Conservation (phyloP, 345 rosid genomes). For the Erodium maritimum region DNA sequence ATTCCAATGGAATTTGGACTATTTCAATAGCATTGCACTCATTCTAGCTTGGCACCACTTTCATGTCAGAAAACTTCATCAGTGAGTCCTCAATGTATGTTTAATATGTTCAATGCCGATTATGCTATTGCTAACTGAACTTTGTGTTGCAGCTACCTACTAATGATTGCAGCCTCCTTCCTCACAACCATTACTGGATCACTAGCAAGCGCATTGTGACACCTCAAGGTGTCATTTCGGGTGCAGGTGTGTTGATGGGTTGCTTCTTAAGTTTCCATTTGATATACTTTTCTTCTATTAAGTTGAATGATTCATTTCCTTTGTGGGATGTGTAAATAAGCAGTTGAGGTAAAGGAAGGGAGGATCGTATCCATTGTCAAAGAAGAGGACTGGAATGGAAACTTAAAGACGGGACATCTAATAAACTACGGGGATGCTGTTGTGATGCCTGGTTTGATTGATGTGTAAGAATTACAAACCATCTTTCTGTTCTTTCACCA, state of each 20-base stretch:
- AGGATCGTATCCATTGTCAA: conserved; percentile 43
- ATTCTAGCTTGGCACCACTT: no score
- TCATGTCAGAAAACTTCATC: background rate
- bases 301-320: background rate
- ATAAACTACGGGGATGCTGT: conserved; percentile 81
- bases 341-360: conserved; percentile 69
- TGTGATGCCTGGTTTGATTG: conserved; percentile 89
- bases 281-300: no score
- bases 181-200: conserved; percentile 57
- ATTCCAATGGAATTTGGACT: no score
- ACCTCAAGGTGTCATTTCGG: conserved; percentile 53
- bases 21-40: no score
- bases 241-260: conserved; percentile 42
- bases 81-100: background rate
- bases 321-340: conserved; percentile 7
- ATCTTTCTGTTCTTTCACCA: background rate
- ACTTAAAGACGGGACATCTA: conserved; percentile 29
- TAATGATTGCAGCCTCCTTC: conserved; percentile 58
- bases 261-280: background rate
- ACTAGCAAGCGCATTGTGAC: conserved; percentile 65
- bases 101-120: background rate
- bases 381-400: conserved; percentile 48
- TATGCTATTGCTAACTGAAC: background rate
- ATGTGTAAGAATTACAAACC: conserved; percentile 45
- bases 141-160: conserved; percentile 23